phyloP scores from a whole-genome alignment of 2,329 filamentous ascomycete genomes.

The Exophiala sp. region DNA sequence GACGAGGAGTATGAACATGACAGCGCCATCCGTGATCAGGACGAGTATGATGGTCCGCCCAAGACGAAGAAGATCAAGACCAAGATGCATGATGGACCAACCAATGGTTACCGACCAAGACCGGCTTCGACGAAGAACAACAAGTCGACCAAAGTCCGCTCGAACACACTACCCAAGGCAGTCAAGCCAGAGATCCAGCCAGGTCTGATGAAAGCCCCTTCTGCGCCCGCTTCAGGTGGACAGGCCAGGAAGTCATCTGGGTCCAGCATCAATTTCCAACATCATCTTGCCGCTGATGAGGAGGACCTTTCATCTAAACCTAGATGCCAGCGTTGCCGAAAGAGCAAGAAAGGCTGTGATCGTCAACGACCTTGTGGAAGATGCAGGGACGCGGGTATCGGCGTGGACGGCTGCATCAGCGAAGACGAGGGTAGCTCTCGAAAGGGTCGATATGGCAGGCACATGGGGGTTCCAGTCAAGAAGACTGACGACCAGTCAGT shows the following conservation, averaged over 20 bases:
- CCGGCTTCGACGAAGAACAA: slow-evolving; percentile 26
- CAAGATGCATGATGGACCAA: slow-evolving; percentile 34
- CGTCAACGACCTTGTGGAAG: slow-evolving; percentile 89
- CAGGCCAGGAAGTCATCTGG: slow-evolving; percentile 56
- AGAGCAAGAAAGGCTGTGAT: slow-evolving; percentile 99
- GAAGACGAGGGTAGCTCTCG: slow-evolving; percentile 97
- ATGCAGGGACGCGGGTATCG: slow-evolving; percentile 92
- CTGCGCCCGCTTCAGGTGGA: slow-evolving; percentile 45
- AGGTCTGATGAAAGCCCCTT: slow-evolving; percentile 32
- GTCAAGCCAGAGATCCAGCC: slow-evolving; percentile 42
- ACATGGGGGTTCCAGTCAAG: slow-evolving; percentile 63
- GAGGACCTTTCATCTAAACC: slow-evolving; percentile 93
- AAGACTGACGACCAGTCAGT: slow-evolving; percentile 45
- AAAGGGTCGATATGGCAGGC: slow-evolving; percentile 78
- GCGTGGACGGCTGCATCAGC: slow-evolving; percentile 87
- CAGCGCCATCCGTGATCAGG: slow-evolving; percentile 39
- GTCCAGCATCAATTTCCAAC: slow-evolving; percentile 55
- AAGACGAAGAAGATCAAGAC: slow-evolving; percentile 50
- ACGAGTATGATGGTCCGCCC: slow-evolving; percentile 39
- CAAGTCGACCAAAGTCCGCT: slow-evolving; percentile 34
- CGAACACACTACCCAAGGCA: slow-evolving; percentile 36
- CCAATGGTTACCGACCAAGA: slow-evolving; percentile 20
- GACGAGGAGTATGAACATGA: slow-evolving; percentile 51
- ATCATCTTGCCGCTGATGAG: slow-evolving; percentile 63
- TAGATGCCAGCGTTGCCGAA: slow-evolving; percentile 94